Evolutionary conservation across 2,329 filamentous ascomycete genomes (phyloP), one percentile per base, ranked within the genome.

Genomic region (Domatiomyces catenatus): DNA sequence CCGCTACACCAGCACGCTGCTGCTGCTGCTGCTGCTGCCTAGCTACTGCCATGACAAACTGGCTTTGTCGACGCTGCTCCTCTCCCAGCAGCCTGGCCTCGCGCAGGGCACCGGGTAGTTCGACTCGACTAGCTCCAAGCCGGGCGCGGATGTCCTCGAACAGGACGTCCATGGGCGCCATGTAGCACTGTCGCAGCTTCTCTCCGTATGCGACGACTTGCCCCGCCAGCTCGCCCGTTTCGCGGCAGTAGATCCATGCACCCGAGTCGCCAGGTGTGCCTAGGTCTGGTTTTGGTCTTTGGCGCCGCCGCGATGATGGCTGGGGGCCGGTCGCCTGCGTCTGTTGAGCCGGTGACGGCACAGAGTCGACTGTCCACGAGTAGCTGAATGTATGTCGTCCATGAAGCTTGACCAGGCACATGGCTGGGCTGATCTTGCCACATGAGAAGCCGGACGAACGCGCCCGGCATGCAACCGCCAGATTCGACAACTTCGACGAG

Each of bases 131-230:
- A 12, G 53, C 58, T 26, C 54, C 56, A 15, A 60, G 50, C 19
- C 54, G 47, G 3, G 49, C 49, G 32, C 51, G 54, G 49, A 96
- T 94, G 61, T 96, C 90, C 24, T 83, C 77, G 8, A 96, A 73
- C 10, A 94, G 69, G 2, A 95, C 76, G 51, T 95, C 86, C 90
- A 96, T 96, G 0, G 90, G 90, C 54, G 87, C 92, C 54, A 96
- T 92, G 64, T 94, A 96, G 0, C 88, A 88, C 4, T 87, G 81
- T 43, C 79, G 79, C 62, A 85, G 90, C 54, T 81, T 79, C 55
- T 81, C 77, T 58, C 84, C 90, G 81, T 84, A 94, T 0, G 90
- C 90, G 10, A 96, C 74, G 0, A 96, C 86, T 60, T 95, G 90
- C 0, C 90, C 90, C 59, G 86, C 92, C 2, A 95, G 79, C 39